Base-by-base conservation (phyloP, 768 basidiomycete species). In the Trametes coccinea region DNA sequence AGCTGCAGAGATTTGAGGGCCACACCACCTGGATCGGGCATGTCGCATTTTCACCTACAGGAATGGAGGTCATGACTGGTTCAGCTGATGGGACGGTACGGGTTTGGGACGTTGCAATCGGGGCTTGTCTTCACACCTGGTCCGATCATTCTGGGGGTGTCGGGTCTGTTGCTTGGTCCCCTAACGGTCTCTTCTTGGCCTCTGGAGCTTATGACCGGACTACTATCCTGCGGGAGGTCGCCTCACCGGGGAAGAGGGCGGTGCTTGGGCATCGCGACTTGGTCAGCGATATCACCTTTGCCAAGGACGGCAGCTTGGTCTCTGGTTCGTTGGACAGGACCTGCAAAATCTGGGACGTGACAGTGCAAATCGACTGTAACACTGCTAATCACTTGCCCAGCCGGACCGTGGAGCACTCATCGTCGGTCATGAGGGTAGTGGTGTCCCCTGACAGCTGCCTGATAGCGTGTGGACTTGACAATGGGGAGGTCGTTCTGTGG, bases 161-260 rank as follows among this genome's bases (percentile, higher is more conserved):
- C 31, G n/a, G 11, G 22, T 59, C 59, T 2, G 71, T 73, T 3
- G 64, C 67, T 3, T 75, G 69, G 62, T 75, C 70, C 4, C 64
- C 66, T 10, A 17, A 46, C 22, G 45, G 45, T 17, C 11, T 27
- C n/a, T n/a, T 46, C 17, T 16, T 17, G 22, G 45, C 45, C 22
- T 17, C 45, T 6, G 45, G 17, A 22, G 17, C 45, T 7, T 2
- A 4, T 46, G 45, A 46, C 22, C 11, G 27, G 7, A 46, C 45
- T 46, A 17, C 22, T 17, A 46, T 10, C 10, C 45, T 46, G 45
- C 22, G 45, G 45, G 22, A 27, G 22, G 22, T 29, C 4, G 16
- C 45, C 45, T 46, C 45, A 10, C 45, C 22, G n/a, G 45, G 22
- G 45, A 46, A 17, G 45, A 46, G 4, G 45, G 45, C 27, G 22